Evolutionary conservation across 192 early-diverging fungal genomes (phyloP), one percentile per base, ranked within the genome.

Genomic region (Ramicandelaber brevisporus): DNA sequence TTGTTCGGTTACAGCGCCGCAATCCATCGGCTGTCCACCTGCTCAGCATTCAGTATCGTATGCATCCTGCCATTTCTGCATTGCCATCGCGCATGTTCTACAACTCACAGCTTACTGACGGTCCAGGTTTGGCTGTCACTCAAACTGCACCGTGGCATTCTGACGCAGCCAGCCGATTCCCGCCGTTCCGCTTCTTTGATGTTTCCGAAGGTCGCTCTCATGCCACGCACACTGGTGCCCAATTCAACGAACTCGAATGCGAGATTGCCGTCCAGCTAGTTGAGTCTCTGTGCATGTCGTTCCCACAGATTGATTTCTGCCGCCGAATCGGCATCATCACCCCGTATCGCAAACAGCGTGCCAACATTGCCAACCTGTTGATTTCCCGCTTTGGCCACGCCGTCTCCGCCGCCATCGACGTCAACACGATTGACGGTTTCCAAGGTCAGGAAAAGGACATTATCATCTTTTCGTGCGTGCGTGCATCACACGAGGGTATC

Each of bases 381-480:
- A 40, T 47, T 6, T 24, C 45, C n/a, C 27, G 36, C n/a, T 76
- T 78, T 51, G 80, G 78, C 0, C 19, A 33, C 1, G 33, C 37
- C 2, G 59, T 77, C 14, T 53, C 75, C 1, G 56, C 78, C 16
- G 54, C 55, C 2, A 66, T 97, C 2, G 85, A 92, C 39, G 72
- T 93, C 38, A 88, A 90, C 44, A 93, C 87, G 1, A 82, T 92
- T 10, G 86, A 95, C 46, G 87, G 85, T 6, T 97, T 97, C 41
- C 87, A 97, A 53, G 90, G 87, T 4, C 79, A 89, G 48, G 87
- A 93, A 43, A 93, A 93, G 44, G 90, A 92, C 12, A 77, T 93
- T 20, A 81, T 97, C 18, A 82, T 97, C 27, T 77, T 97, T 33
- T 87, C 82, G 0, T 88, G 81, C 36, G 92, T 97, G 11, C 63